A percentile compares a stretch with the other conserved stretches of the same genome.
phyloP scores from a whole-genome alignment of 2,329 filamentous ascomycete genomes.

The Alternaria alternata region DNA sequence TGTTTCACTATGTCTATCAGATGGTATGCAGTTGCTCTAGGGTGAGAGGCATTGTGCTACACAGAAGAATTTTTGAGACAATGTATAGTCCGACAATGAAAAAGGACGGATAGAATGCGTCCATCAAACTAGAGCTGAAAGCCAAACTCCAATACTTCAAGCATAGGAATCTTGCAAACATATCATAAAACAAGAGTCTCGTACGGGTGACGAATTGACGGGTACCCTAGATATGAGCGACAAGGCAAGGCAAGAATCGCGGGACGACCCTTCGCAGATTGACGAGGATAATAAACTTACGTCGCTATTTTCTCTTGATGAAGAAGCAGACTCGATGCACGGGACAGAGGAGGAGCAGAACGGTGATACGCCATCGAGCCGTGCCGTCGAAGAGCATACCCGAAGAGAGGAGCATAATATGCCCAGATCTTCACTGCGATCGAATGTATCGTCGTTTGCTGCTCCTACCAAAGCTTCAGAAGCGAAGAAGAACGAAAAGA shows the following conservation, averaged over 20 bases:
- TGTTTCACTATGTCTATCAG: background rate
- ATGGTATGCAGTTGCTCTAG: background rate
- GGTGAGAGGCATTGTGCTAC: background rate
- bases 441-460: constrained; percentile 1
- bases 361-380: no score
- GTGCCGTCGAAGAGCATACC: background rate
- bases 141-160: background rate
- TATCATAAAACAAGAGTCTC: background rate
- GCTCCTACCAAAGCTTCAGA: constrained; percentile 9
- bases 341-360: background rate
- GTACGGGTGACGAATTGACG: background rate
- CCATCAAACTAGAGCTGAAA: background rate
- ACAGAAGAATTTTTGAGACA: background rate
- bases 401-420: background rate
- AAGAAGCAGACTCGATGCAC: background rate
- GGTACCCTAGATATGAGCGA: background rate
- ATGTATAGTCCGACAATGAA: background rate
- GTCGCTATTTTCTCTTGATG: background rate
- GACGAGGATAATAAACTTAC: background rate
- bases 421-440: background rate
- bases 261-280: background rate
- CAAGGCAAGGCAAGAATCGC: background rate
- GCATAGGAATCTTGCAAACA: background rate
- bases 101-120: background rate
- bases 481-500: constrained; percentile 15